A percentile compares a stretch with the other conserved stretches of the same genome.
Evolutionary conservation across 345 rosid genomes (phyloP).

Genomic region (Populus deltoides): DNA sequence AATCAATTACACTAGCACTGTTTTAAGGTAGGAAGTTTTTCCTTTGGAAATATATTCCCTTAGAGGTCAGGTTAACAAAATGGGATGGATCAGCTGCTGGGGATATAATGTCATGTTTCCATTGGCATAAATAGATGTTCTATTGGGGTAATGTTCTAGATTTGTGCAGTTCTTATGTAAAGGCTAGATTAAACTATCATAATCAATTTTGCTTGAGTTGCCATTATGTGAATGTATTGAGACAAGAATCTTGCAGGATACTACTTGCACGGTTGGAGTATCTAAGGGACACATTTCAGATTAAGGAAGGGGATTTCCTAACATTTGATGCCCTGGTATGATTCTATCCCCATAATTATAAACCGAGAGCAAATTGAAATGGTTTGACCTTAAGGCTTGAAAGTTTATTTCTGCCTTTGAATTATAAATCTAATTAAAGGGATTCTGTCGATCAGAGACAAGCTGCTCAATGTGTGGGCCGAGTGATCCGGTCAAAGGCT

Average conservation of each 20-base stretch:
- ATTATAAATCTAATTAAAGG: slow-evolving; percentile 8
- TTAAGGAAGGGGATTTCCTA: slow-evolving; percentile 96
- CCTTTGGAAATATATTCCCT: no score
- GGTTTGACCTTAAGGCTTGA: neutral
- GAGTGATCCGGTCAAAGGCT: slow-evolving; percentile 95
- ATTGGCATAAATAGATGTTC: no score
- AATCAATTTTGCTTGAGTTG: neutral
- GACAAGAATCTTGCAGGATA: slow-evolving; percentile 47
- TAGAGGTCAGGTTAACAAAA: no score
- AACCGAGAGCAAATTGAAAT: neutral
- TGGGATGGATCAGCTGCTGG: no score
- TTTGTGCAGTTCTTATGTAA: neutral
- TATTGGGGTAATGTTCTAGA: neutral
- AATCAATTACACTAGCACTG: no score
- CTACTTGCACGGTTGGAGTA: slow-evolving; percentile 90
- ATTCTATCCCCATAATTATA: neutral
- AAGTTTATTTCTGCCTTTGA: slow-evolving; percentile 3
- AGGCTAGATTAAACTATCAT: neutral
- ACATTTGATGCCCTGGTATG: slow-evolving; percentile 97
- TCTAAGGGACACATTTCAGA: slow-evolving; percentile 88
- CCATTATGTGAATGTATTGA: neutral
- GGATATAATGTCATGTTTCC: no score
- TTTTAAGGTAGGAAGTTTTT: no score
- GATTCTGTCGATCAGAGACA: slow-evolving; percentile 63
- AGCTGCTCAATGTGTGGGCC: slow-evolving; percentile 98